phyloP scores from a whole-genome alignment of 164 flowering plant genomes.

The Vitis riparia region DNA sequence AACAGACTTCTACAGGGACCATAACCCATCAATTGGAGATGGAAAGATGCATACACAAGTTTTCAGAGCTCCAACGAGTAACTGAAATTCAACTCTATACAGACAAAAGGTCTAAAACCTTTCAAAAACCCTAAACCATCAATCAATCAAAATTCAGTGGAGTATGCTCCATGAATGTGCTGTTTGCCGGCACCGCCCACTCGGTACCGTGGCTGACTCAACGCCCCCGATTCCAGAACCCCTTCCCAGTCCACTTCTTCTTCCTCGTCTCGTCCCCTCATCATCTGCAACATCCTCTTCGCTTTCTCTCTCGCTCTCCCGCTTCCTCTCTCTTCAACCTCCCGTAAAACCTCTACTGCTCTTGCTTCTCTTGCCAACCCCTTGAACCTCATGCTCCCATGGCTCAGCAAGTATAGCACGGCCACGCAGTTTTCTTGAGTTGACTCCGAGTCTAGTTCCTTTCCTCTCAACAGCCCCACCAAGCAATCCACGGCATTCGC shows the following conservation, averaged over 20 bases:
- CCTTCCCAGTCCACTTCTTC: slow-evolving; percentile 38
- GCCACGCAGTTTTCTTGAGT: slow-evolving; percentile 76
- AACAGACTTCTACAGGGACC: too few species aligned
- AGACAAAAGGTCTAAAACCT: neutral
- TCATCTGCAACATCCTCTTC: slow-evolving; percentile 53
- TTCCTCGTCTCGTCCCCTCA: slow-evolving; percentile 49
- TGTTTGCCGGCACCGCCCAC: slow-evolving; percentile 14
- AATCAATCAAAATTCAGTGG: slow-evolving; percentile 54
- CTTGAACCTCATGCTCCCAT: slow-evolving; percentile 77
- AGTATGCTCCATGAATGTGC: slow-evolving; percentile 31
- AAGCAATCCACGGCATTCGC: slow-evolving; percentile 66
- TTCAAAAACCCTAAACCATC: neutral
- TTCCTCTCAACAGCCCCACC: slow-evolving; percentile 47
- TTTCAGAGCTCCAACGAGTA: too few species aligned
- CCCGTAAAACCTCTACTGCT: slow-evolving; percentile 68
- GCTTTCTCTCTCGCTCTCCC: slow-evolving; percentile 71
- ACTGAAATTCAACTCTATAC: neutral
- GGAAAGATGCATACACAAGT: too few species aligned
- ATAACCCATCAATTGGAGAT: too few species aligned
- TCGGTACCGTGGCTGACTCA: slow-evolving; percentile 38
- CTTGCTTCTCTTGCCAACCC: slow-evolving; percentile 79
- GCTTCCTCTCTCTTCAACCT: slow-evolving; percentile 63
- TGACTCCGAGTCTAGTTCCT: slow-evolving; percentile 38
- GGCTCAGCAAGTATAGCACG: slow-evolving; percentile 68
- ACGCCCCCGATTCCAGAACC: slow-evolving; percentile 36